Conservation (phyloP, 345 rosid genomes). For the Erucastrum elatum region DNA sequence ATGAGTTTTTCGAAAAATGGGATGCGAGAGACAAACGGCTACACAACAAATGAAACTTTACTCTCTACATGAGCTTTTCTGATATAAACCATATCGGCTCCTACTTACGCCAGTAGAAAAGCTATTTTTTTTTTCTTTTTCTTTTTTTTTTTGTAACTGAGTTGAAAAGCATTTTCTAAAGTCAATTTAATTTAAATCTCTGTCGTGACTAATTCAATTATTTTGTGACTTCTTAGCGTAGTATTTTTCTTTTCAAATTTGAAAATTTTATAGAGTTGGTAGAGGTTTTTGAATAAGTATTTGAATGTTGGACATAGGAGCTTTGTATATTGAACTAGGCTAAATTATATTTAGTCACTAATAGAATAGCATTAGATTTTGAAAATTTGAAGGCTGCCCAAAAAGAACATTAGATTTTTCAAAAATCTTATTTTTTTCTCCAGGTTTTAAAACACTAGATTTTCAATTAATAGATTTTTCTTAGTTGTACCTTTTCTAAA, state of each 20-base stretch:
- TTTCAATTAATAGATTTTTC: neutral
- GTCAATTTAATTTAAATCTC: slow-evolving; percentile 30
- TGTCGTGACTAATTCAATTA: slow-evolving; percentile 19
- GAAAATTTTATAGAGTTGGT: neutral
- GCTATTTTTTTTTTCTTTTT: neutral
- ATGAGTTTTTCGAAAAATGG: slow-evolving; percentile 21
- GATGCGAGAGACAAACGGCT: slow-evolving; percentile 30
- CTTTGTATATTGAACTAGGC: neutral
- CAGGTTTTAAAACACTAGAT: neutral
- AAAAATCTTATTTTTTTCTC: neutral
- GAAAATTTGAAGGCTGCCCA: neutral
- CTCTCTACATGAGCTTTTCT: slow-evolving; percentile 23
- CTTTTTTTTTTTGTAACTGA: too few relatives aligned
- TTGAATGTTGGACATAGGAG: neutral
- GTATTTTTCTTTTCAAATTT: slow-evolving; percentile 28
- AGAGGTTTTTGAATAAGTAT: neutral
- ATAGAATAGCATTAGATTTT: neutral
- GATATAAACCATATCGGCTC: slow-evolving; percentile 19
- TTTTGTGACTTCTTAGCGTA: neutral
- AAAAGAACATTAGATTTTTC: neutral
- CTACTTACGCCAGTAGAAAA: slow-evolving; percentile 26
- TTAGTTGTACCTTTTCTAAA: neutral
- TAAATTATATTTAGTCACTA: neutral
- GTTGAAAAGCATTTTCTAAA: neutral
- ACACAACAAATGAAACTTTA: slow-evolving; percentile 38